Percentiles rank a stretch among this genome's conserved stretches.
Conservation (phyloP, 1,139 yeast genomes). For the Zhuliangozyma parablackwelliae region DNA sequence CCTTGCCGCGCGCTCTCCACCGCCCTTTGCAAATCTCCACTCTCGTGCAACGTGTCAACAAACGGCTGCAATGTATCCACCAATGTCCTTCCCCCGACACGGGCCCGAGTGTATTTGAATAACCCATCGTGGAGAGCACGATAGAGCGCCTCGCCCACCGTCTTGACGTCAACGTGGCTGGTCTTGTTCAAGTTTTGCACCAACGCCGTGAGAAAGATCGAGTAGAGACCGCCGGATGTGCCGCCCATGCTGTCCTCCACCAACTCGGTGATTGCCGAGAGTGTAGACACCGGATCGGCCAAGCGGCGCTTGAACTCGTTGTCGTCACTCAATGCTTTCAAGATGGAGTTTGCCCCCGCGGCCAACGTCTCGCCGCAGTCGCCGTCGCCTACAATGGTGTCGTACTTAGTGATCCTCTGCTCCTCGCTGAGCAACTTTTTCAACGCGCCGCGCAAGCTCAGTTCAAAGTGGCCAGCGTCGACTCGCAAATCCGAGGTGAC, state of each 20-base stretch:
- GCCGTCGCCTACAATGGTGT: constrained; percentile 92
- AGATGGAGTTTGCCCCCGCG: constrained; percentile 73
- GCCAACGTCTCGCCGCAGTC: constrained; percentile 93
- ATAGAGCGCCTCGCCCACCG: constrained; percentile 28
- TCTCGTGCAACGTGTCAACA: constrained; percentile 52
- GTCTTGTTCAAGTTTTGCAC: constrained; percentile 33
- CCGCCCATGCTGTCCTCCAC: constrained; percentile 95
- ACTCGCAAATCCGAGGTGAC: constrained; percentile 36
- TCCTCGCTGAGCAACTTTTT: constrained; percentile 50
- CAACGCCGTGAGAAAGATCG: constrained; percentile 61
- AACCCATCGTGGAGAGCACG: constrained; percentile 38
- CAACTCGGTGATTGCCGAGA: constrained; percentile 56
- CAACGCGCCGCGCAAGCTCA: constrained; percentile 47
- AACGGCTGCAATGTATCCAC: constrained; percentile 88
- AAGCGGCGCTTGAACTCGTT: constrained; percentile 19
- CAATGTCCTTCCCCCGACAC: constrained; percentile 85
- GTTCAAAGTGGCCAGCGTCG: constrained; percentile 35
- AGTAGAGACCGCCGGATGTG: constrained; percentile 90
- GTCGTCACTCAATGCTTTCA: constrained; percentile 46
- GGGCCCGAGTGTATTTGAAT: constrained; percentile 77
- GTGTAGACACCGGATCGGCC: constrained; percentile 43
- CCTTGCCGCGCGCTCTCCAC: constrained; percentile 68
- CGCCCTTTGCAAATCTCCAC: constrained; percentile 53
- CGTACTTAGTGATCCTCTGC: constrained; percentile 79
- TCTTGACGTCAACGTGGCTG: constrained; percentile 26